Evolutionary conservation across 140 eudicot genomes (phyloP), one percentile per base, ranked within the genome.

Genomic region (Flaveria floridana): DNA sequence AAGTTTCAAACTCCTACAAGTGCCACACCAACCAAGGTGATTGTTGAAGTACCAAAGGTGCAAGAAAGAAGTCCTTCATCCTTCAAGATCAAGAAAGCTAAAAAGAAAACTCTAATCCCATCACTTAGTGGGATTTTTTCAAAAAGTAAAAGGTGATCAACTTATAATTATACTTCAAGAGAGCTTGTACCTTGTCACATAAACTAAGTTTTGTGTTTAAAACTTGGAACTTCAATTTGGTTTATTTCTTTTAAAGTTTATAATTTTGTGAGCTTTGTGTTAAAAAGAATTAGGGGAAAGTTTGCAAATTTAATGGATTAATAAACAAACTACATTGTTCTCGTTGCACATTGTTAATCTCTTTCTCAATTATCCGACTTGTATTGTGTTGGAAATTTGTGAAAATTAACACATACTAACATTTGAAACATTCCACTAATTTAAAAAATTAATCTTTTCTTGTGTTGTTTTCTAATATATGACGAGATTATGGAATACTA

Each of bases 101-200:
- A 76, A 68, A 89, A 83, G 84, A 82, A 85, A 50, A 51, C 74
- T 34, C 21, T 72, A 16, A 52, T 85, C 76, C 87, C 92, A 67
- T 64, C 73, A 58, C 65, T 89, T 63, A 81, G 88, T 55, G 83
- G 88, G 46, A 41, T 89, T 28, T 89, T 89, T 47, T 82, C 85
- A 9, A 86, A 74, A 87, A 89, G 82, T 76, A 89, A 83, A 73
- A 85, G 84, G 26, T 66, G 15, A 70, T 59, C 39, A 68, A 58
- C 19, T 39, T 16, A 68, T 73, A 59, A 14, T 79, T 78, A 78
- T 44, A 34, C 53, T 19, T 71, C 41, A 47, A 68, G 53, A 62
- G 21, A 25, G 74, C 26, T 57, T 55, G 44, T 18, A 44, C 16
- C 15, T 53, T 66, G 47, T 21, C 68, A 56, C n/a, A 1, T 56